phyloP scores from a whole-genome alignment of 2,329 filamentous ascomycete species.

The Ceratocystis alfenasii region DNA sequence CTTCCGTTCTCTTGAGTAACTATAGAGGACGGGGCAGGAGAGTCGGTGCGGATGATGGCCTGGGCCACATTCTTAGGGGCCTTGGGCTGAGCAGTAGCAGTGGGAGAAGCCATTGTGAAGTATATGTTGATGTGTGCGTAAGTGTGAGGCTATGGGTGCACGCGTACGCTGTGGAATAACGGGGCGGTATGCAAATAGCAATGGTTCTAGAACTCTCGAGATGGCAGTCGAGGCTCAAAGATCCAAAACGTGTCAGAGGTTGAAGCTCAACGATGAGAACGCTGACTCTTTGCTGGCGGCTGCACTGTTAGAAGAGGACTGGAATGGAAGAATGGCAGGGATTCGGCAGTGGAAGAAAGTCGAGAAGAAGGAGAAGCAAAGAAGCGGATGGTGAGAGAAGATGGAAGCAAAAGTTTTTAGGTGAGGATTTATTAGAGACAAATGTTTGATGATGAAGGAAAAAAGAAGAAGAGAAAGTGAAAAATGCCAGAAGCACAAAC shows the following conservation, averaged over 20 bases:
- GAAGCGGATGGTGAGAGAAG: not conserved
- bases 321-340: constrained; percentile 3
- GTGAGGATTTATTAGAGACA: constrained; percentile 2
- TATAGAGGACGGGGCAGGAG: constrained; percentile 42
- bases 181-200: not conserved
- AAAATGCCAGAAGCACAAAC: constrained; percentile 11
- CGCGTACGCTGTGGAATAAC: not conserved
- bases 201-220: not conserved
- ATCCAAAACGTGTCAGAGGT: not conserved
- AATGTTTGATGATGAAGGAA: not conserved
- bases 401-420: constrained; percentile 9
- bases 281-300: not conserved
- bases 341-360: not conserved
- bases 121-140: constrained; percentile 11
- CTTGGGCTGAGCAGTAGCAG: constrained; percentile 48
- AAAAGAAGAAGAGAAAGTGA: constrained; percentile 13
- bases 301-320: not conserved
- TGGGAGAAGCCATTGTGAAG: constrained; percentile 39
- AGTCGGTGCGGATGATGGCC: constrained; percentile 45
- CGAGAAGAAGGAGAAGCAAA: constrained; percentile 1
- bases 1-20: constrained; percentile 38
- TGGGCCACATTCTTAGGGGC: constrained; percentile 47
- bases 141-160: not conserved
- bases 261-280: not conserved
- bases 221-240: not conserved